Evolutionary conservation across 2,329 filamentous ascomycete genomes (phyloP).

Genomic region (Aspergillus hiratsukae): DNA sequence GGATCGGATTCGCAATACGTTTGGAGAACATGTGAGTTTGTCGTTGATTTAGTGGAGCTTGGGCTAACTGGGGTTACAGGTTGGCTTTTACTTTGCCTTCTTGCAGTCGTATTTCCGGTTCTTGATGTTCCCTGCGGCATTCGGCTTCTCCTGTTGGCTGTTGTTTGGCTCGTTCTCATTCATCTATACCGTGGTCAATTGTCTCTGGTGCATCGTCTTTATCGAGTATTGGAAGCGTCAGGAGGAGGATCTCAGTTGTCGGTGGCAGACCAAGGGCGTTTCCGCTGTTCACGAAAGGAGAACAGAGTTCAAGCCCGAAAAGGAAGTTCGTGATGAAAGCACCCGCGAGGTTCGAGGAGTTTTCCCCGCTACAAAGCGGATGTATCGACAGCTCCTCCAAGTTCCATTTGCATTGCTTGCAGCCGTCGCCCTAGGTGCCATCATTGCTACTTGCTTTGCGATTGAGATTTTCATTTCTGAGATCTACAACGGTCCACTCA

Average conservation of each 20-base stretch:
- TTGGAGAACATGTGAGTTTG: slow-evolving; percentile 56
- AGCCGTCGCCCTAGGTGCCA: slow-evolving; percentile 66
- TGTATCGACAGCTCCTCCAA: slow-evolving; percentile 79
- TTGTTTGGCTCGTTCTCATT: slow-evolving; percentile 79
- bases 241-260: slow-evolving; percentile 78
- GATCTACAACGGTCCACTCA: slow-evolving; percentile 86
- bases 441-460: slow-evolving; percentile 85
- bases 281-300: slow-evolving; percentile 75
- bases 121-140: slow-evolving; percentile 72
- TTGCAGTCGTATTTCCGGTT: slow-evolving; percentile 91
- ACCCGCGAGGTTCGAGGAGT: slow-evolving; percentile 75
- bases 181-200: slow-evolving; percentile 74
- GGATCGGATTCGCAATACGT: slow-evolving; percentile 69
- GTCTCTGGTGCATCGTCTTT: slow-evolving; percentile 82
- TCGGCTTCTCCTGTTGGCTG: slow-evolving; percentile 76
- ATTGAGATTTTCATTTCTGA: slow-evolving; percentile 97
- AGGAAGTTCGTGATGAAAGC: slow-evolving; percentile 69
- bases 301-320: slow-evolving; percentile 74
- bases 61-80: slow-evolving; percentile 38
- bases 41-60: background rate
- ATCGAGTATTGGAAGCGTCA: slow-evolving; percentile 97
- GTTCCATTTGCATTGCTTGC: slow-evolving; percentile 83
- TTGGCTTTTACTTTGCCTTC: slow-evolving; percentile 96
- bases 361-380: slow-evolving; percentile 71
- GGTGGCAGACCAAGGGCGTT: slow-evolving; percentile 86